Evolutionary conservation across 1,139 yeast species (phyloP).

Genomic region (Starmera stellimalicola): DNA sequence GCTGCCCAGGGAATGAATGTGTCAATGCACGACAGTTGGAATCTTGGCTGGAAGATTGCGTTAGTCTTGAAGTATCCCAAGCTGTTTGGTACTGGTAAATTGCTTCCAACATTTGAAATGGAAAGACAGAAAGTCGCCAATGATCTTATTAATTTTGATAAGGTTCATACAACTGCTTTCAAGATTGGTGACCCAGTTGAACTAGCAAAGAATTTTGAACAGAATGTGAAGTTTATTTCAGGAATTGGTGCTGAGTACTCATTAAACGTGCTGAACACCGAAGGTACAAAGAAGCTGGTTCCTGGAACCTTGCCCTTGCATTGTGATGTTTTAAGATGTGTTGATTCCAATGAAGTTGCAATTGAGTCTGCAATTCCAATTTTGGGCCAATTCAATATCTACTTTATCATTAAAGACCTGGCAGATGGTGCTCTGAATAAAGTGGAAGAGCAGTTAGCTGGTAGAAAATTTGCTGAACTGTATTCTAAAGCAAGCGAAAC

Average conservation of each 20-base stretch:
- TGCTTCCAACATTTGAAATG: slow-evolving; percentile 23
- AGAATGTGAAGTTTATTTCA: slow-evolving; percentile 26
- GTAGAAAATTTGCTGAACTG: not conserved
- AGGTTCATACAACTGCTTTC: slow-evolving; percentile 11
- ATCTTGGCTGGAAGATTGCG: slow-evolving; percentile 30
- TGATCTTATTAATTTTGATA: slow-evolving; percentile 27
- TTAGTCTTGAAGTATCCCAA: slow-evolving; percentile 23
- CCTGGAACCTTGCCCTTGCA: slow-evolving; percentile 3
- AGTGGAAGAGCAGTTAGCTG: not conserved
- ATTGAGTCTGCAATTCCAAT: slow-evolving; percentile 21
- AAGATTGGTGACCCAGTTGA: slow-evolving; percentile 25
- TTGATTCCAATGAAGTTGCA: slow-evolving; percentile 4
- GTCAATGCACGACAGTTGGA: slow-evolving; percentile 26
- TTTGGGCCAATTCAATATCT: slow-evolving; percentile 22
- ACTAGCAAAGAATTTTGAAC: slow-evolving; percentile 22
- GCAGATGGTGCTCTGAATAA: not conserved
- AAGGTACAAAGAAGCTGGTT: slow-evolving; percentile 7
- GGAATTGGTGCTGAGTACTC: slow-evolving; percentile 26
- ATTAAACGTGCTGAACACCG: not conserved
- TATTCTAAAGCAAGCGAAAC: not conserved
- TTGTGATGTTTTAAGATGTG: slow-evolving; percentile 3
- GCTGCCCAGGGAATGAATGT: slow-evolving; percentile 34
- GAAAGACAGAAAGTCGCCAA: slow-evolving; percentile 27
- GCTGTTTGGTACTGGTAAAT: not conserved
- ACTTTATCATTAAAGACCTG: slow-evolving; percentile 21